A percentile compares a stretch with the other conserved stretches of the same genome.
Evolutionary conservation across 1,284 basidiomycete species (phyloP).

Genomic region (Thelephora terrestris): DNA sequence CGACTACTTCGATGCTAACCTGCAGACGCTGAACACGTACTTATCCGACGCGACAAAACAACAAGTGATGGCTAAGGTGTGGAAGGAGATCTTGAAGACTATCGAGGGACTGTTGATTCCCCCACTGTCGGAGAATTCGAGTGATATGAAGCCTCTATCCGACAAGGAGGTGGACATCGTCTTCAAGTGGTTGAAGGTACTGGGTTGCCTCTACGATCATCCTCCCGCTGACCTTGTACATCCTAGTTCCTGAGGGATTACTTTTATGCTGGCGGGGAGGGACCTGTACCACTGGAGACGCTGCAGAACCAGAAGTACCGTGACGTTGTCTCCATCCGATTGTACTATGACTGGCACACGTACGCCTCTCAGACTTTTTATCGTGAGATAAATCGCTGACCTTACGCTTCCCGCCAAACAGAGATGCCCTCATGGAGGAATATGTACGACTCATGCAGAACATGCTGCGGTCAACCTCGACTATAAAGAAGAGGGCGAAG

Average conservation of each 20-base stretch:
- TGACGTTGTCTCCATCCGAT: slow-evolving; percentile 79
- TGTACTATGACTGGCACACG: slow-evolving; percentile 94
- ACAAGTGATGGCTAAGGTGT: slow-evolving; percentile 87
- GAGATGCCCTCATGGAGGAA: slow-evolving; percentile 90
- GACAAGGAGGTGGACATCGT: slow-evolving; percentile 98
- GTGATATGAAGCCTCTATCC: slow-evolving; percentile 82
- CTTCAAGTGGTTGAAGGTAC: slow-evolving; percentile 93
- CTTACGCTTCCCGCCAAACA: slow-evolving; percentile 19
- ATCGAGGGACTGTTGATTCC: slow-evolving; percentile 90
- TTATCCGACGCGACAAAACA: slow-evolving; percentile 82
- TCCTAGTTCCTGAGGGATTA: slow-evolving; percentile 84
- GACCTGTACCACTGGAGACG: slow-evolving; percentile 76
- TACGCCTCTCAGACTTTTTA: slow-evolving; percentile 27
- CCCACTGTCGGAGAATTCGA: slow-evolving; percentile 80
- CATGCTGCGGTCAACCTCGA: slow-evolving; percentile 60
- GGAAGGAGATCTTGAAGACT: slow-evolving; percentile 91
- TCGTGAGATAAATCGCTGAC: not conserved
- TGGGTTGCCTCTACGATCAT: slow-evolving; percentile 1
- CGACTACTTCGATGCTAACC: slow-evolving; percentile 94
- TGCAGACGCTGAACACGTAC: slow-evolving; percentile 86
- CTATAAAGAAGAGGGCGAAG: slow-evolving; percentile 84
- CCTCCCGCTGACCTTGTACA: slow-evolving; percentile 5
- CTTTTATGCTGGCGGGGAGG: slow-evolving; percentile 92
- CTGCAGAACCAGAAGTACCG: slow-evolving; percentile 97
- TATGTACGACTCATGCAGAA: slow-evolving; percentile 90